These are phyloP conservation scores for Arthrobotrys iridis DNA, from an alignment of 2,329 filamentous ascomycete species.

Conservation along the genomic window DNA sequence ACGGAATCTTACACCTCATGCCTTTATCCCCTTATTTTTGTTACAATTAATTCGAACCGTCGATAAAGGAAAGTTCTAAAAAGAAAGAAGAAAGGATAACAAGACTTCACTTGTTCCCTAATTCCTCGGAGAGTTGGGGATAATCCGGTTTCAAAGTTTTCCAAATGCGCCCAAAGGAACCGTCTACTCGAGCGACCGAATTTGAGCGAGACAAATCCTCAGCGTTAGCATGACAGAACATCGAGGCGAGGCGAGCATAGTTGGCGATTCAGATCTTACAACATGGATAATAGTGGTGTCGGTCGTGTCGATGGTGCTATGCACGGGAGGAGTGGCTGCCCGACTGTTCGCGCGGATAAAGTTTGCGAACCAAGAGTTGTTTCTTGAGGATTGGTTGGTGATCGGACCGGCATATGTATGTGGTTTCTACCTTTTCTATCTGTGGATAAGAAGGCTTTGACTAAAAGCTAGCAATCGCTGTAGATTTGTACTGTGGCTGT, in stretches of 20 bases:
- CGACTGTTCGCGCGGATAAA: slow-evolving; percentile 6
- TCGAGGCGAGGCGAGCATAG: background rate
- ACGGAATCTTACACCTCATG: too few relatives aligned
- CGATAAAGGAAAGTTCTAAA: too few relatives aligned
- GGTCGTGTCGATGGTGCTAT: slow-evolving; percentile 25
- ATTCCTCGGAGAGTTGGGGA: background rate
- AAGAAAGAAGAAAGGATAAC: too few relatives aligned
- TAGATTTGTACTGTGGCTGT: slow-evolving; percentile 17
- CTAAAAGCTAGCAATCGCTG: background rate
- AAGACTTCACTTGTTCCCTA: background rate
- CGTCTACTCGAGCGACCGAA: background rate
- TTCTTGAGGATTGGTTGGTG: slow-evolving; percentile 33
- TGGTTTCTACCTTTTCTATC: background rate
- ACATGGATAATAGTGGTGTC: background rate
- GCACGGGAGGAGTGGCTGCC: slow-evolving; percentile 12
- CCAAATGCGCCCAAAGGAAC: background rate
- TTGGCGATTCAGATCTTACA: background rate
- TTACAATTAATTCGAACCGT: too few relatives aligned
- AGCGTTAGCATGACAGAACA: slow-evolving; percentile 1
- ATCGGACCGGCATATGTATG: slow-evolving; percentile 35
- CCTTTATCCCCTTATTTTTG: too few relatives aligned
- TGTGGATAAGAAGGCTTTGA: too few relatives aligned
- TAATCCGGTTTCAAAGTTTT: background rate
- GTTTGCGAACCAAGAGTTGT: slow-evolving; percentile 15
- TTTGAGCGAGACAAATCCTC: background rate